Conservation (phyloP, 163 green algal species). For the Botryococcus braunii region DNA sequence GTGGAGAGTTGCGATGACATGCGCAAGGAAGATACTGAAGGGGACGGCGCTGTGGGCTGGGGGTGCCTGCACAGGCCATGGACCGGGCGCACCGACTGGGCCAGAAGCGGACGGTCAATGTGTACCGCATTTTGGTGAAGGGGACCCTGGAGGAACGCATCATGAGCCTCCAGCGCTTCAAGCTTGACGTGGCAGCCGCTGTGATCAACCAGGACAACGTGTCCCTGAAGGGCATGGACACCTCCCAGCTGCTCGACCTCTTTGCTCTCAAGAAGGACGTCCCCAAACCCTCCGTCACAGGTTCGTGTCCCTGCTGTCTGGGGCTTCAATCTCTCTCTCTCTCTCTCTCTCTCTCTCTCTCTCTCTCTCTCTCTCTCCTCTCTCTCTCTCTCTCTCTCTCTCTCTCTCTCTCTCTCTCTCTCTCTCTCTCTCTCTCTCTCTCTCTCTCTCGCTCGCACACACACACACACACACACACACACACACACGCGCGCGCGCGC, state of each 20-base stretch:
- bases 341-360: no score
- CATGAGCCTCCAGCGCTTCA: slow-evolving; percentile 96
- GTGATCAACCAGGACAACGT: slow-evolving; percentile 85
- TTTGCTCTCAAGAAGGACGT: slow-evolving; percentile 46
- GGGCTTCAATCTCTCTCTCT: no score
- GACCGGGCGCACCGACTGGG: slow-evolving; percentile 95
- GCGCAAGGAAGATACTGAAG: no score
- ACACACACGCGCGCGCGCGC: no score
- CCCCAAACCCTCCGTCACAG: neutral
- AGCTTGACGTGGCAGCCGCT: slow-evolving; percentile 83
- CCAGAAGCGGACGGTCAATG: slow-evolving; percentile 87
- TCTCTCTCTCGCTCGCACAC: no score
- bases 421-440: no score
- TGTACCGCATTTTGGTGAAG: slow-evolving; percentile 89
- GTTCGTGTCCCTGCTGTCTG: neutral
- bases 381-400: no score
- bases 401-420: no score
- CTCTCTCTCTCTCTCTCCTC: no score
- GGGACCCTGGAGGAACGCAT: slow-evolving; percentile 91
- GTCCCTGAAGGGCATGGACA: slow-evolving; percentile 81
- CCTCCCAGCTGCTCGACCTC: slow-evolving; percentile 81
- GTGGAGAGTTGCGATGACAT: no score
- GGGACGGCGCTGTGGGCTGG: no score
- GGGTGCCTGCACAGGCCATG: slow-evolving; percentile 77
- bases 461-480: no score